These are phyloP conservation scores for Gautieria morchelliformis DNA, from an alignment of 768 basidiomycete species.

Conservation along the genomic window DNA sequence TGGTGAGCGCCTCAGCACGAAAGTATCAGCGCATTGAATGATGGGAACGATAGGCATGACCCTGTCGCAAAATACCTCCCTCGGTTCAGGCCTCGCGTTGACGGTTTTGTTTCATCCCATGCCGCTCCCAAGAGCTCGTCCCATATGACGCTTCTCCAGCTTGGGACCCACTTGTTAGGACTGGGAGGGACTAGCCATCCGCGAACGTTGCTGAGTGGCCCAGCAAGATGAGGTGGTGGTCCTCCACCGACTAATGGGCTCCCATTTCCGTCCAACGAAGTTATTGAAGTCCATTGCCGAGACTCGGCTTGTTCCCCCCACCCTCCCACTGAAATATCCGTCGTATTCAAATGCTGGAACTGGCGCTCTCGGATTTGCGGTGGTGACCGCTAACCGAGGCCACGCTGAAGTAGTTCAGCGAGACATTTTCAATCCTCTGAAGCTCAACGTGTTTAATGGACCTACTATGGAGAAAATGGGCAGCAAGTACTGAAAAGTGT, in stretches of 20 bases:
- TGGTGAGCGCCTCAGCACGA: constrained; percentile 16
- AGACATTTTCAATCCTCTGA: constrained; percentile 42
- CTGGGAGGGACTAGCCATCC: constrained; percentile 29
- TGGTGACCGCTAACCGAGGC: constrained; percentile 25
- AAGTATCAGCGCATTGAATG: background rate
- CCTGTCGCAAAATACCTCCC: constrained; percentile 36
- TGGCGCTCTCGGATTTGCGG: constrained; percentile 25
- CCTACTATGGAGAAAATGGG: too few relatives aligned
- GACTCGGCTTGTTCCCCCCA: constrained; percentile 32
- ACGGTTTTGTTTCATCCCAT: constrained; percentile 12
- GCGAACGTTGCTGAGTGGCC: constrained; percentile 34
- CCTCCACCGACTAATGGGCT: constrained; percentile 23
- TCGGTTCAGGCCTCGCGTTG: constrained; percentile 22
- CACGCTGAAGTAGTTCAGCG: constrained; percentile 36
- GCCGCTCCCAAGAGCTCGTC: background rate
- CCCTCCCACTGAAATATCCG: constrained; percentile 35
- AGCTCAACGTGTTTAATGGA: too few relatives aligned
- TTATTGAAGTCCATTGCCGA: constrained; percentile 25
- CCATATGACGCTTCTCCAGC: constrained; percentile 19
- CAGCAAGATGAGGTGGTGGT: constrained; percentile 16
- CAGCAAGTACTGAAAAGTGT: too few relatives aligned
- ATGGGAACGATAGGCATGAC: constrained; percentile 32
- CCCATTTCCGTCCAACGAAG: constrained; percentile 22
- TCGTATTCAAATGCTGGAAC: constrained; percentile 33
- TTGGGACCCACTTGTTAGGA: constrained; percentile 24